Evolutionary conservation across 768 basidiomycete genomes (phyloP), one percentile per base, ranked within the genome.

Genomic region (Collybia nuda): DNA sequence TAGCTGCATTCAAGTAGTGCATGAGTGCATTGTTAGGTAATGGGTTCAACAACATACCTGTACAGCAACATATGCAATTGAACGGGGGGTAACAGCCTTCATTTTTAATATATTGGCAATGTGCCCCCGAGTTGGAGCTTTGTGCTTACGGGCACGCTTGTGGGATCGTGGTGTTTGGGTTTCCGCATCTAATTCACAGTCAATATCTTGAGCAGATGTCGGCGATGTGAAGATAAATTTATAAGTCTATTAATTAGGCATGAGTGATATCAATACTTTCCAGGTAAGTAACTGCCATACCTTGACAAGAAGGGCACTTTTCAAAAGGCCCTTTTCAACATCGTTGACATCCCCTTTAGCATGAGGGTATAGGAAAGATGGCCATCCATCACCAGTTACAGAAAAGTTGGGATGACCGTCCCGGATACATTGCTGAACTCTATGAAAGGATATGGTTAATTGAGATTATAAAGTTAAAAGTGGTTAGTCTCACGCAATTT

Each of bases 301-400:
- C 24, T 7, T 7, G 3, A 26, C 24, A 26, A 26, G 24, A 26
- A 26, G 24, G 3, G 24, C 24, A 26, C 24, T 26, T 7, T 26
- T 26, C 24, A 26, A 4, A 7, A 26, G 24, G 24, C 24, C 24
- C 24, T 26, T 7, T 7, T 26, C 24, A 26, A 26, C 7, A 7
- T 26, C 24, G 7, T 26, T 26, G 3, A 26, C 24, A 26, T 40
- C 24, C 24, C 41, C 55, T 7, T 44, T 22, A 22, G 40, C 35
- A 15, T 50, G 23, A n/a, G 40, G 21, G 39, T 62, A 64, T 5
- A 64, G 40, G 36, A 60, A 62, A 0, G 15, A 23, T 7, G 56
- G 60, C 62, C 62, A 62, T 1, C 41, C 47, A 12, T 52, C 18
- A 6, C 54, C 53, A 1, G 54, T 63, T 6, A 59, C 53, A 12